Evolutionary conservation across 108 stramenopile species (phyloP), one percentile per base, ranked within the genome.

Genomic region (Pseudonitzschia pungens): DNA sequence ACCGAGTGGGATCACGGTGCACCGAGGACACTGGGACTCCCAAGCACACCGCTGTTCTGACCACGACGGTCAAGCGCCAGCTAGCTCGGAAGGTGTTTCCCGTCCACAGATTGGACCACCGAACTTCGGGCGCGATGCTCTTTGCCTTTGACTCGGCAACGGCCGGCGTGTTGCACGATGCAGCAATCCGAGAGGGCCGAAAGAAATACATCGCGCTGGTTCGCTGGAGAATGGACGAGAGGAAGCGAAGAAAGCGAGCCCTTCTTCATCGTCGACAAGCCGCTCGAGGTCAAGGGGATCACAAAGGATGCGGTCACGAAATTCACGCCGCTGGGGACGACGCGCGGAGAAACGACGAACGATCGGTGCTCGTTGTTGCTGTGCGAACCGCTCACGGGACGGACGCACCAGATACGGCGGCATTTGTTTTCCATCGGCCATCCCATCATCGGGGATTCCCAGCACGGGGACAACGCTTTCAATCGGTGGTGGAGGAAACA

Each of bases 61-160:
- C 83, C 27, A 78, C 77, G n/a, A 48, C 64, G 16, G 57, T 91
- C 28, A 83, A 84, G 41, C 77, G 83, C 51, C 90, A 91, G 75
- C 68, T 91, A 41, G 62, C 71, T 9, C 79, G 88, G 12, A 91
- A 88, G 68, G 86, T 87, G 27, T 87, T 74, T 58, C 74, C 86
- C 9, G 90, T 88, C 0, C 90, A 91, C 71, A 70, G 90, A 68
- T 75, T 91, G n/a, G 90, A 91, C 76, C 90, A 89, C 78, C 83
- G 88, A n/a, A 91, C 90, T 21, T 84, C 83, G 15, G 90, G 90
- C 0, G 87, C 85, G 4, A 70, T 87, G 14, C 29, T 91, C 7
- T 72, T 91, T 72, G 86, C 82, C 10, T 89, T 91, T 68, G 70
- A 85, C 68, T 81, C 85, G 28, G 57, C 81, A 57, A 83, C 65